phyloP scores from a whole-genome alignment of 345 rosid genomes.

The Aethionema arabicum region DNA sequence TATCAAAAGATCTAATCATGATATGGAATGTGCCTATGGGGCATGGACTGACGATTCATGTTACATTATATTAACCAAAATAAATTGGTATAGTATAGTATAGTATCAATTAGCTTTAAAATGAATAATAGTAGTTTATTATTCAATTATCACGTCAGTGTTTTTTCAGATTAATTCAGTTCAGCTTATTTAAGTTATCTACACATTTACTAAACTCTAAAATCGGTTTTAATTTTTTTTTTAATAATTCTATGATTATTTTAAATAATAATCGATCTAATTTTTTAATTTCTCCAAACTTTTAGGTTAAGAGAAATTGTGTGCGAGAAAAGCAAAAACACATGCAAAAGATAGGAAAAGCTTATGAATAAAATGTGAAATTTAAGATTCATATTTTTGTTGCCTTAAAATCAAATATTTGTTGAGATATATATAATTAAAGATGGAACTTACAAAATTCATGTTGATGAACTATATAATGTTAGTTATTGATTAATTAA shows the following conservation, averaged over 20 bases:
- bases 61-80: background rate
- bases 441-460: conserved; percentile 22
- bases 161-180: too few relatives aligned
- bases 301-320: conserved; percentile 30
- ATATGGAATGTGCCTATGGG: conserved; percentile 3
- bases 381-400: conserved; percentile 19
- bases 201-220: too few relatives aligned
- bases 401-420: conserved; percentile 34
- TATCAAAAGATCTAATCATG: conserved; percentile 20
- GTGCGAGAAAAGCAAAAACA: conserved; percentile 36
- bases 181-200: too few relatives aligned
- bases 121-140: too few relatives aligned
- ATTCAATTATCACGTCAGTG: too few relatives aligned
- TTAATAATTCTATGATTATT: too few relatives aligned
- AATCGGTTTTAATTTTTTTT: too few relatives aligned
- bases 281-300: conserved; percentile 13
- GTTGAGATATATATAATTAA: conserved; percentile 24
- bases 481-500: background rate
- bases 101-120: too few relatives aligned
- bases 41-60: background rate
- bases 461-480: conserved; percentile 2
- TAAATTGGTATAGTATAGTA: too few relatives aligned
- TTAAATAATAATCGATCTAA: background rate
- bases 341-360: conserved; percentile 27
- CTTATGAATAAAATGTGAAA: conserved; percentile 30